These are phyloP conservation scores for Blastomyces silverae DNA, from an alignment of 2,329 filamentous ascomycete species.

Conservation along the genomic window DNA sequence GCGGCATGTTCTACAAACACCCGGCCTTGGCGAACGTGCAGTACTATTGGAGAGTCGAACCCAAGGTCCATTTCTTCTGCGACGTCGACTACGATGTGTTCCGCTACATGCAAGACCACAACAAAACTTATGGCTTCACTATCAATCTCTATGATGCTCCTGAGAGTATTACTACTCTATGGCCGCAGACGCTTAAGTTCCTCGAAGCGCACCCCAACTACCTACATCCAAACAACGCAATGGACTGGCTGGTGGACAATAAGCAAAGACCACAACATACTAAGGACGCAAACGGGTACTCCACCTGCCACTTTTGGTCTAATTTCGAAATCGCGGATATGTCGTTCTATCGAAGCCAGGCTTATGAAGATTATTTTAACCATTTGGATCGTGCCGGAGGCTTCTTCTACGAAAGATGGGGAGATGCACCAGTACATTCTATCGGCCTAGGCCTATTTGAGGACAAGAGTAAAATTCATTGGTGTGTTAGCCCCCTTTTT, in stretches of 20 bases:
- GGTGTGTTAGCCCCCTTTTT: slow-evolving; percentile 50
- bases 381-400: slow-evolving; percentile 89
- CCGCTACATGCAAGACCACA: slow-evolving; percentile 94
- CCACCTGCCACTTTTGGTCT: slow-evolving; percentile 98
- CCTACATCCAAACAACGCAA: slow-evolving; percentile 74
- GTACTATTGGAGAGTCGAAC: slow-evolving; percentile 98
- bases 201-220: slow-evolving; percentile 76
- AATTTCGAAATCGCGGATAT: slow-evolving; percentile 97
- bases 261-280: slow-evolving; percentile 71
- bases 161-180: slow-evolving; percentile 75
- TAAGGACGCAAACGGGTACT: slow-evolving; percentile 79
- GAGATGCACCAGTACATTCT: slow-evolving; percentile 93
- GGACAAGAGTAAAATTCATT: slow-evolving; percentile 84
- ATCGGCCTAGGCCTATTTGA: slow-evolving; percentile 90
- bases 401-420: slow-evolving; percentile 99
- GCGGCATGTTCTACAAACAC: slow-evolving; percentile 95
- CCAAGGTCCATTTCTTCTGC: slow-evolving; percentile 98
- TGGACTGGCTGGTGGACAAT: slow-evolving; percentile 79
- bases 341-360: slow-evolving; percentile 81
- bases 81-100: slow-evolving; percentile 98
- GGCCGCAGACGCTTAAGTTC: slow-evolving; percentile 95
- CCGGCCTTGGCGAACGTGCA: slow-evolving; percentile 72
- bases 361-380: slow-evolving; percentile 93
- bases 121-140: slow-evolving; percentile 98
- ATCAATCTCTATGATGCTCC: slow-evolving; percentile 95